Conservation (phyloP, 352 stramenopile genomes). For the Phytophthora constricta region DNA sequence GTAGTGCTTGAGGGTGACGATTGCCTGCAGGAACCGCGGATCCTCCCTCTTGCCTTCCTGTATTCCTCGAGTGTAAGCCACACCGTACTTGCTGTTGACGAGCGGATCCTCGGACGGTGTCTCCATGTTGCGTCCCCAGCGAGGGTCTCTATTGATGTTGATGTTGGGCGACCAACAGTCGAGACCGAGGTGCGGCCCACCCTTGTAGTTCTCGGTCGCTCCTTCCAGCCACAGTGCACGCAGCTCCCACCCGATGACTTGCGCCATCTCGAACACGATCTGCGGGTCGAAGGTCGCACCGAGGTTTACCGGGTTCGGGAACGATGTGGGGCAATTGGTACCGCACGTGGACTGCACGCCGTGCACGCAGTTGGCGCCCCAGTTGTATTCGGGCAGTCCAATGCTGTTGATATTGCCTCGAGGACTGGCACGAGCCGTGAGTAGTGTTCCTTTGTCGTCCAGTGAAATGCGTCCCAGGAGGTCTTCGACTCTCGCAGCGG, state of each 20-base stretch:
- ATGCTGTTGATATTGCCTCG: constrained; percentile 70
- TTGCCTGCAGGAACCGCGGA: background rate
- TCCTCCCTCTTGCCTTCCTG: background rate
- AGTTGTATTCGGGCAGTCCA: constrained; percentile 86
- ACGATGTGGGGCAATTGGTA: constrained; percentile 80
- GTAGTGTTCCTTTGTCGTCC: constrained; percentile 61
- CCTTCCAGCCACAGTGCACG: background rate
- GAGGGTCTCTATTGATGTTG: background rate
- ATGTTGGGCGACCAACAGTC: background rate
- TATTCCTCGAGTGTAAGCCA: background rate
- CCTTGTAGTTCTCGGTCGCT: background rate
- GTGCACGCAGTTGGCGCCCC: constrained; percentile 92
- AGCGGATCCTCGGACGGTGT: background rate
- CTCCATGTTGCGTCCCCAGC: background rate
- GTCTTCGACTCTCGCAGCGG: constrained; percentile 63
- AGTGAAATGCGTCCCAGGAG: constrained; percentile 68
- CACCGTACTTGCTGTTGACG: background rate
- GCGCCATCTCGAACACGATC: background rate
- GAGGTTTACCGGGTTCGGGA: constrained; percentile 89
- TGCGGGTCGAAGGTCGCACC: constrained; percentile 43
- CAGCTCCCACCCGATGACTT: background rate
- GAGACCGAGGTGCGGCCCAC: background rate
- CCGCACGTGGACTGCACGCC: constrained; percentile 82
- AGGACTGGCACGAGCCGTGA: constrained; percentile 63
- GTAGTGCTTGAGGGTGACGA: background rate